Evolutionary conservation across 345 rosid genomes (phyloP), one percentile per base, ranked within the genome.

Genomic region (Conringia planisiliqua): DNA sequence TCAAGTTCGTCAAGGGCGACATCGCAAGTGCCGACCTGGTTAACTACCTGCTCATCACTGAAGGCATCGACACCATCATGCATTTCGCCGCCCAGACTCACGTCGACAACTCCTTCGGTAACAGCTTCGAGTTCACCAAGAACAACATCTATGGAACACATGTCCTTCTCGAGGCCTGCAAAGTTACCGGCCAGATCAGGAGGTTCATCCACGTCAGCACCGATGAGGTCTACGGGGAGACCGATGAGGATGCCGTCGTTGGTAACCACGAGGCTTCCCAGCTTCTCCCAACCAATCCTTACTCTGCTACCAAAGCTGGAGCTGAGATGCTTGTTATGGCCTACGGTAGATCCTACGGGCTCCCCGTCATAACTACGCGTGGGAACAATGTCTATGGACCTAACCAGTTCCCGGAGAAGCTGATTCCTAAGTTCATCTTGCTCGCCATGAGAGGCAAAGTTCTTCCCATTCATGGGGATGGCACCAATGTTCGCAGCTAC

Each of bases 311-410:
- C 1, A 90, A 90, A 78, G 96, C 91, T 68, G 92, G 92, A 16
- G 93, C 92, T 3, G 92, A 90, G 68, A 90, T 90, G 97, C 97
- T 90, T 75, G 97, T 90, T 71, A 88, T 90, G 97, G 94, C 94
- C 17, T 90, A 88, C 58, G 97, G 90, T 7, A 79, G 97, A 74
- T 89, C 94, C 1, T 91, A 91, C 22, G 92, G 97, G 26, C 77
- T 91, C 18, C 97, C 92, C 27, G 94, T 89, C 67, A 90, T 90
- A 6, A 90, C 97, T 0, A 90, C 94, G 39, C 92, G 97, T 54
- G 96, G 96, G 14, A 90, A 90, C 88, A 90, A 90, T 75, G 96
- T 90, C 5, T 90, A 90, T 73, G 96, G 93, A 14, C 96, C 93
- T 1, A 86, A 88, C 48, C 93, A 90, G 78, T 90, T 88, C 58